Percentiles rank a stretch among this genome's conserved stretches.
These are phyloP conservation scores for Phytophthora sp. DNA, from an alignment of 352 stramenopile species.

Conservation along the genomic window DNA sequence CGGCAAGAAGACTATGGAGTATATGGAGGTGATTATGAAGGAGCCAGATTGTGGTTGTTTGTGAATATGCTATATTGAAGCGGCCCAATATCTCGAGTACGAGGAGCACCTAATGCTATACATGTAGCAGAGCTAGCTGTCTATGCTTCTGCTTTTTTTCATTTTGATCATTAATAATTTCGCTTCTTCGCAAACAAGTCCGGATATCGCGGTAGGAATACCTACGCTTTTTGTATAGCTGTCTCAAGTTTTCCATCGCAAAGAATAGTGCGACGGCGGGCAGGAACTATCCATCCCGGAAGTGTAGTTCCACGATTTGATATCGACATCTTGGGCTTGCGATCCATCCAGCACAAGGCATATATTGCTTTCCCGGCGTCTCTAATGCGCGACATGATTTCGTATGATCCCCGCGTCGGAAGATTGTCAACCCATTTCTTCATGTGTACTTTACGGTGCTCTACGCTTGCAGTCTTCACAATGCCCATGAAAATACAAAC, in stretches of 20 bases:
- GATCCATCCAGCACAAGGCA: neutral
- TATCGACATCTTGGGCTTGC: neutral
- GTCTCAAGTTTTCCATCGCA: neutral
- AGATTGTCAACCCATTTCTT: neutral
- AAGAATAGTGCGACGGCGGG: neutral
- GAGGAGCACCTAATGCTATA: no score
- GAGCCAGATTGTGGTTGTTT: no score
- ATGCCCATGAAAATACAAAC: conserved; percentile 5
- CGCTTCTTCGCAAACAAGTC: no score
- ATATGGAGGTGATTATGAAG: no score
- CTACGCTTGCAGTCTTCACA: neutral
- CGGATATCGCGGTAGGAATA: no score
- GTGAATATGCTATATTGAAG: no score
- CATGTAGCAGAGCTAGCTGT: no score
- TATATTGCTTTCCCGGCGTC: neutral
- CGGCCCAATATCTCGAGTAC: no score
- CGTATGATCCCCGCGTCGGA: neutral
- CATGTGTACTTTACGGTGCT: neutral
- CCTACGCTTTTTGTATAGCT: neutral
- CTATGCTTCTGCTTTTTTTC: no score
- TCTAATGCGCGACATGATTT: neutral
- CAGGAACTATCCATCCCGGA: neutral
- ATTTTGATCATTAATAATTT: no score
- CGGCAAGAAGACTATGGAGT: no score
- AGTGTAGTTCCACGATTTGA: neutral